Evolutionary conservation across 768 basidiomycete species (phyloP), one percentile per base, ranked within the genome.

Genomic region (Gloeophyllum trabeum): DNA sequence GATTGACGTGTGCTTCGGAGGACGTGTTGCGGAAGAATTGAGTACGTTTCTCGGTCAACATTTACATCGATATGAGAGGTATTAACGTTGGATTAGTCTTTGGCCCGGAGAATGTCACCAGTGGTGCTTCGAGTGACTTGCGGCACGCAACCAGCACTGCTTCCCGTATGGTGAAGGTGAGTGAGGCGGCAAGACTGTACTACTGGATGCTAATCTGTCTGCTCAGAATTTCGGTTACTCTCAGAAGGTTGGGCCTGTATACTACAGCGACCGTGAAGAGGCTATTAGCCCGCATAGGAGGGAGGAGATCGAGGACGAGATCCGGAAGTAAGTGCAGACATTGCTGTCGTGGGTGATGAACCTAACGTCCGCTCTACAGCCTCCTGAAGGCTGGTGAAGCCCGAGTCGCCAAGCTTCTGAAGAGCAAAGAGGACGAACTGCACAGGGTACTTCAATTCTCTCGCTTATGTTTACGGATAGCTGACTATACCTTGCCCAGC

Each of bases 1-100:
- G 48, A 90, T 98, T 51, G 94, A 96, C 59, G 92, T 96, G 19
- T 79, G 76, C 24, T 84, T 97, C 73, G 94, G 92, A 7, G 94
- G 96, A 18, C 82, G 96, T 39, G 86, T 92, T 4, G 96, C 96
- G 19, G 96, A 99, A 61, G 89, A 88, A 63, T 60, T 96, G 50
- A 75, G 87, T 84, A 54, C 51, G 81, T 57, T 48, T 21, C 18
- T 43, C 39, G n/a, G n/a, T n/a, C n/a, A n/a, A n/a, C n/a, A n/a
- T n/a, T n/a, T 38, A 42, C 6, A 24, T 10, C 16, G 22, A 44
- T 43, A 35, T 23, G 26, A 10, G 45, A 30, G 46, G 41, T 23
- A 48, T 50, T 21, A 23, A 41, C 18, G 4, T 22, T 52, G 44
- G 57, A 49, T 23, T 48, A 90, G 88, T 94, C 46, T 94, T 89